A percentile compares a stretch with the other conserved stretches of the same genome.
phyloP scores from a whole-genome alignment of 176 grass and related monocot species.

The bread wheat (Triticum aestivum) region IWGSC_CS_RefSeq_v2.1 NC_057802.1:474968366-474968865 shows the following conservation, averaged over 20 bases:
- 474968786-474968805: not conserved
- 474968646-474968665: not conserved
- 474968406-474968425: not conserved
- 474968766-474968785: not conserved
- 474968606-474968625: not conserved
- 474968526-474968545: constrained; percentile 13
- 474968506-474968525: constrained; percentile 69
- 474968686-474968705: constrained; percentile 22
- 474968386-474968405: not conserved
- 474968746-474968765: constrained; percentile 24
- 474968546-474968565: not conserved
- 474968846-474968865: constrained; percentile 33
- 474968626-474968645: not conserved
- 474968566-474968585: not conserved
- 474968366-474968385: not conserved
- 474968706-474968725: constrained; percentile 31
- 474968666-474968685: not conserved
- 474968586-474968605: constrained; percentile 40
- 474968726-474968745: not conserved
- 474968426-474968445: constrained; percentile 17
- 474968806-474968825: not conserved
- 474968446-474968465: not conserved
- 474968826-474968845: constrained; percentile 1
- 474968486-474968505: constrained; percentile 14
- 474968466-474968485: constrained; percentile 18